These are phyloP conservation scores for Tuctoria greenei DNA, from an alignment of 176 grass and related monocot genomes.

Conservation along the genomic window DNA sequence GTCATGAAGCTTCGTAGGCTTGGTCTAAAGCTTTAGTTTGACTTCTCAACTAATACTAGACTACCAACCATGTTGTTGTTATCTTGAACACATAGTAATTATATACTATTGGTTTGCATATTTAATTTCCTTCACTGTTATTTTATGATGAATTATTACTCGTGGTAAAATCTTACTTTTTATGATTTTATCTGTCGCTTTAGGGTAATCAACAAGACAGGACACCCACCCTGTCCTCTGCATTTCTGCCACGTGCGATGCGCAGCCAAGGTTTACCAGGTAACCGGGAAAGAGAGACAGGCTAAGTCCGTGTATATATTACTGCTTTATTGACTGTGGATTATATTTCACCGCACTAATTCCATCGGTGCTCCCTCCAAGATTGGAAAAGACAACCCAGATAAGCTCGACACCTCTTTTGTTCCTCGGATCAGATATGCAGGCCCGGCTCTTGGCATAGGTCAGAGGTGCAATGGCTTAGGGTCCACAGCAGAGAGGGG, in stretches of 20 bases:
- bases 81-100: not conserved
- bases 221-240: not conserved
- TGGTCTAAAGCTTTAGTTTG: constrained; percentile 44
- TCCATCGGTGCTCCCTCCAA: no score
- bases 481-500: no score
- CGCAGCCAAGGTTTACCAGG: not conserved
- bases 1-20: constrained; percentile 11
- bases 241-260: not conserved
- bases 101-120: not conserved
- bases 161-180: not conserved
- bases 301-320: not conserved
- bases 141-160: not conserved
- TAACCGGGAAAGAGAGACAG: not conserved
- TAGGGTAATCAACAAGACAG: not conserved
- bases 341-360: not conserved
- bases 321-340: not conserved
- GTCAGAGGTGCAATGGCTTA: no score
- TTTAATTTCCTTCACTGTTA: not conserved
- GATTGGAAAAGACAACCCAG: not conserved
- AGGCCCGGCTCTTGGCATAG: no score
- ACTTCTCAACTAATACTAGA: not conserved
- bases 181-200: not conserved
- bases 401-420: not conserved
- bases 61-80: constrained; percentile 17
- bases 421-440: no score